Evolutionary conservation across 495 filamentous ascomycete genomes (phyloP).

Genomic region (Filosporella fistucella): DNA sequence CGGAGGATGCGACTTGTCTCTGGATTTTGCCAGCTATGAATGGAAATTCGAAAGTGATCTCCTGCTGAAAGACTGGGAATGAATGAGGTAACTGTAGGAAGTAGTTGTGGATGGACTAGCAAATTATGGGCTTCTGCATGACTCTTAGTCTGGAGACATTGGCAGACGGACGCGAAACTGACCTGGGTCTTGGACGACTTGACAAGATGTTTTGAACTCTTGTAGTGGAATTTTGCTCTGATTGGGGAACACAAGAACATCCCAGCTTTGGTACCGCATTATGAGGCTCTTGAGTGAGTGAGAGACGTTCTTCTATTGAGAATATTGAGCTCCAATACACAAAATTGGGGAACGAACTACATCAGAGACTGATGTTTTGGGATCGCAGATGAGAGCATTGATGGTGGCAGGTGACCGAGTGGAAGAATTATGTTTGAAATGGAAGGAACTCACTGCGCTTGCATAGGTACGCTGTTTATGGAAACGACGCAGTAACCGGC

Average conservation of each 20-base stretch:
- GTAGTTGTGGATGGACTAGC: conserved; percentile 34
- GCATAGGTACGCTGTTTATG: no score
- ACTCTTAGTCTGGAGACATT: background rate
- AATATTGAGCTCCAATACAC: no score
- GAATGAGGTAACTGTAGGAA: conserved; percentile 75
- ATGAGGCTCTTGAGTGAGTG: conserved; percentile 15
- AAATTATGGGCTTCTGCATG: conserved; percentile 11
- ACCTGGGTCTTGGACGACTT: conserved; percentile 65
- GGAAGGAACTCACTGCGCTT: no score
- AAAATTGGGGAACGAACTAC: no score
- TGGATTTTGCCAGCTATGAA: conserved; percentile 77
- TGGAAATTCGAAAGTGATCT: conserved; percentile 66
- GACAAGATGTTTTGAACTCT: conserved; percentile 83
- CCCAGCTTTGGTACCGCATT: conserved; percentile 87
- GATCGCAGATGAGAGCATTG: no score
- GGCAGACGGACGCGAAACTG: conserved; percentile 13
- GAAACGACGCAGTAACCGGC: no score
- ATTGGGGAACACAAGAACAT: conserved; percentile 74
- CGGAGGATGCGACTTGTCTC: conserved; percentile 56
- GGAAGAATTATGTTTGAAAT: no score
- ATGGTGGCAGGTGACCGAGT: no score
- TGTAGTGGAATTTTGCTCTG: conserved; percentile 64
- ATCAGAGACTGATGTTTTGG: no score
- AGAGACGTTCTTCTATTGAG: no score
- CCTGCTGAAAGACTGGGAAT: conserved; percentile 60